Evolutionary conservation across 1,284 basidiomycete species (phyloP).

Genomic region (Heterobasidion parviporum): DNA sequence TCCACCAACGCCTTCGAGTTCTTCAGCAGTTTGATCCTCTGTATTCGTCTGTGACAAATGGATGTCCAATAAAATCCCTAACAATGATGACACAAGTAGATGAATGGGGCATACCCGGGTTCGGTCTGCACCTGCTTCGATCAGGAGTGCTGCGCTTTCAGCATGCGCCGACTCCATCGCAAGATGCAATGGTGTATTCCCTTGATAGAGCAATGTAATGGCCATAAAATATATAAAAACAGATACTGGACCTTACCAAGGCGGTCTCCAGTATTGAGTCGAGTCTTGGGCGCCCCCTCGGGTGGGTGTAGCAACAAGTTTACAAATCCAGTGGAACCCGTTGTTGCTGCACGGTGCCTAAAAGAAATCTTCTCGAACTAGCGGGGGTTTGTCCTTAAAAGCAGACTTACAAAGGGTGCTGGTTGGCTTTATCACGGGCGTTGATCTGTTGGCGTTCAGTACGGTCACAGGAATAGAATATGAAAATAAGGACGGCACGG

Average conservation of each 20-base stretch:
- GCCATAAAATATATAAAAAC: constrained; percentile 2
- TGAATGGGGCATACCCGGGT: constrained; percentile 51
- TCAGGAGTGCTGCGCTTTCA: constrained; percentile 79
- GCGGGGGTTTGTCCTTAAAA: not conserved
- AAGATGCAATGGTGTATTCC: constrained; percentile 92
- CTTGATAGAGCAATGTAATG: constrained; percentile 28
- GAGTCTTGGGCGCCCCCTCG: constrained; percentile 66
- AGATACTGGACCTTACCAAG: constrained; percentile 43
- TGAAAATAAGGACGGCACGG: constrained; percentile 5
- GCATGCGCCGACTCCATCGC: constrained; percentile 93
- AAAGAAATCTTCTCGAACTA: constrained; percentile 11
- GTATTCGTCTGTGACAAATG: constrained; percentile 52
- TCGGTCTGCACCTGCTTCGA: constrained; percentile 91
- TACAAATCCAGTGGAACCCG: constrained; percentile 83
- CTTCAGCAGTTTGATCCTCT: constrained; percentile 78
- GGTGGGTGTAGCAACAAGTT: constrained; percentile 71
- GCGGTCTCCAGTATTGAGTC: constrained; percentile 82
- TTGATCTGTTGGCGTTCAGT: constrained; percentile 61
- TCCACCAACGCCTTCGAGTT: constrained; percentile 82
- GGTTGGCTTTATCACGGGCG: constrained; percentile 83
- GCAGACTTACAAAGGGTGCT: constrained; percentile 70
- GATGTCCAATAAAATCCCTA: not conserved
- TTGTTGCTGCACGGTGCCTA: constrained; percentile 92
- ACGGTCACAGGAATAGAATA: constrained; percentile 1
- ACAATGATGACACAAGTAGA: not conserved